Evolutionary conservation across 345 rosid species (phyloP).

Genomic region (Citrus medica): DNA sequence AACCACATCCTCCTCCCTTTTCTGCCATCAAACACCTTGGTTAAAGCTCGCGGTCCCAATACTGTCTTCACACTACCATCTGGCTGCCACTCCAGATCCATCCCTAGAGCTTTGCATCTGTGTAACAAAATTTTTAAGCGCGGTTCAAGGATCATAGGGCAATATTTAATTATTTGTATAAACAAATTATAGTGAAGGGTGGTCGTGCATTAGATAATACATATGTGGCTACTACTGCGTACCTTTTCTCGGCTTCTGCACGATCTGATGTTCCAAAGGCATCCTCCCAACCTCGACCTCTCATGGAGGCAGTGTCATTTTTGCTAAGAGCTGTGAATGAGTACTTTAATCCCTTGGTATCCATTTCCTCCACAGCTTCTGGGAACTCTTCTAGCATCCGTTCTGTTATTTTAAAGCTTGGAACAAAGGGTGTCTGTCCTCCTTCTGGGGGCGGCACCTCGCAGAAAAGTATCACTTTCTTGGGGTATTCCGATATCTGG

Average conservation of each 20-base stretch:
- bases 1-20: constrained; percentile 75
- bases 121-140: background rate
- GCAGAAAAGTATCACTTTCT: constrained; percentile 49
- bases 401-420: constrained; percentile 62
- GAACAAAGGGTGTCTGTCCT: constrained; percentile 70
- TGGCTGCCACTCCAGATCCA: constrained; percentile 59
- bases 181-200: too few relatives aligned
- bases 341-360: constrained; percentile 50
- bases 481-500: constrained; percentile 50
- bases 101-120: constrained; percentile 51
- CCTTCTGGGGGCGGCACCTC: constrained; percentile 66
- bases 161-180: too few relatives aligned
- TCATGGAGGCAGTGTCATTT: constrained; percentile 46
- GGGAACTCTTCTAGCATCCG: constrained; percentile 59
- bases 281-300: constrained; percentile 71
- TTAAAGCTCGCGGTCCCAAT: constrained; percentile 38
- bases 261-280: constrained; percentile 51
- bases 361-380: constrained; percentile 53
- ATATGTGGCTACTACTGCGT: too few relatives aligned
- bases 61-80: constrained; percentile 41
- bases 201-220: too few relatives aligned
- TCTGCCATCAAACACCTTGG: constrained; percentile 60
- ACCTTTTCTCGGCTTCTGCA: constrained; percentile 50
- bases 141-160: too few relatives aligned
- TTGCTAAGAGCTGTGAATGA: constrained; percentile 41